Evolutionary conservation across 768 basidiomycete genomes (phyloP).

Genomic region (Tylopilus felleus): DNA sequence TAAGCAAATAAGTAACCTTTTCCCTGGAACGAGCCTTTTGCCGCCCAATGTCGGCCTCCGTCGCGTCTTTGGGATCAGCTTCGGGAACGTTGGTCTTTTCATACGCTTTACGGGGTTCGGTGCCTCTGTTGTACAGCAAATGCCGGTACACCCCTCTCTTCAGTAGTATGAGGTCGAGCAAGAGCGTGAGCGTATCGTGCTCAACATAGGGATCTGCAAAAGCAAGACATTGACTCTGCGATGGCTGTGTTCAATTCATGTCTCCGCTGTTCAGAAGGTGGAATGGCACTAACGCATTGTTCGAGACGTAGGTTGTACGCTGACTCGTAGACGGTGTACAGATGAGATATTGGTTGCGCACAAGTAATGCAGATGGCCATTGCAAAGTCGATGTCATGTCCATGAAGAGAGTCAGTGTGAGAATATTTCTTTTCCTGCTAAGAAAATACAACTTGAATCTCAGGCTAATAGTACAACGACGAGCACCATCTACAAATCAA

Average conservation of each 20-base stretch:
- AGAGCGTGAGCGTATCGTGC: constrained; percentile 67
- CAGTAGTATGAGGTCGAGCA: constrained; percentile 78
- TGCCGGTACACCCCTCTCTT: constrained; percentile 82
- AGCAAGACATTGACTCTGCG: constrained; percentile 54
- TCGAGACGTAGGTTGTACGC: constrained; percentile 76
- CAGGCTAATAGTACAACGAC: too few species aligned
- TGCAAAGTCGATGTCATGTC: too few species aligned
- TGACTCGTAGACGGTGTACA: constrained; percentile 82
- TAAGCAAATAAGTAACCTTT: constrained; percentile 20
- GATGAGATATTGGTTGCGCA: constrained; percentile 55
- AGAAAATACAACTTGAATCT: too few species aligned
- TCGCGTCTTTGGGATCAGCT: background rate
- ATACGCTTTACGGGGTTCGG: constrained; percentile 52
- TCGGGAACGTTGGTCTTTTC: constrained; percentile 8
- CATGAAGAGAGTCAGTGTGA: background rate
- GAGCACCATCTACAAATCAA: too few species aligned
- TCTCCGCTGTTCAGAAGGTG: background rate
- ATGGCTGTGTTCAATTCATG: constrained; percentile 5
- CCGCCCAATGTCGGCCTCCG: background rate
- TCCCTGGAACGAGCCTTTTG: constrained; percentile 19
- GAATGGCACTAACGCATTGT: constrained; percentile 63
- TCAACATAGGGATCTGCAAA: constrained; percentile 90
- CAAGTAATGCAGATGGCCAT: constrained; percentile 87
- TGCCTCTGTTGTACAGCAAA: constrained; percentile 74
- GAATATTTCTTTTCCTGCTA: background rate